A percentile compares a stretch with the other conserved stretches of the same genome.
Conservation (phyloP, 192 early-diverging fungal species). For the Mortierella alpina region DNA sequence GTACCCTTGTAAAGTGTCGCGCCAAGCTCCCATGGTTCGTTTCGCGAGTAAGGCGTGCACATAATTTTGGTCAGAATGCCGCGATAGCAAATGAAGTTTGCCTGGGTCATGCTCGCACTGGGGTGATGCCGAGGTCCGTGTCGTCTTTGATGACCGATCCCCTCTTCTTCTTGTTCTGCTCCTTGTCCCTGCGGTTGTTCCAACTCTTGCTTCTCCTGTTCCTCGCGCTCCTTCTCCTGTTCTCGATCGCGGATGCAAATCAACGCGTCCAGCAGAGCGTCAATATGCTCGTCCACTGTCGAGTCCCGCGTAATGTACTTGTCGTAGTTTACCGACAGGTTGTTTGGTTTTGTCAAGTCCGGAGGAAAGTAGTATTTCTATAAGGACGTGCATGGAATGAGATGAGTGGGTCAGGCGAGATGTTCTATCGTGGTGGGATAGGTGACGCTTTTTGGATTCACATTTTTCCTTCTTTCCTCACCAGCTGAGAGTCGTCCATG, state of each 20-base stretch:
- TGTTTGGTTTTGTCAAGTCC: constrained; percentile 52
- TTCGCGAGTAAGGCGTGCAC: constrained; percentile 77
- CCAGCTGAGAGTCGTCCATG: constrained; percentile 71
- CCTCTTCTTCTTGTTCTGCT: constrained; percentile 38
- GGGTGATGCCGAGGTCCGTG: background rate
- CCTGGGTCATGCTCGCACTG: constrained; percentile 15
- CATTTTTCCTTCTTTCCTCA: constrained; percentile 15
- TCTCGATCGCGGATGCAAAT: constrained; percentile 46
- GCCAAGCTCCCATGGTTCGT: constrained; percentile 87
- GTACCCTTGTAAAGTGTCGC: constrained; percentile 75
- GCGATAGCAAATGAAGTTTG: constrained; percentile 73
- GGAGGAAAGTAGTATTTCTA: constrained; percentile 70
- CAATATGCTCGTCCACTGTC: constrained; percentile 77
- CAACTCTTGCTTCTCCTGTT: constrained; percentile 1
- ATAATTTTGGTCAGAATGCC: constrained; percentile 93
- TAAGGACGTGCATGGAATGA: background rate
- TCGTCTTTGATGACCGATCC: background rate
- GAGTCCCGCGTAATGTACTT: constrained; percentile 73
- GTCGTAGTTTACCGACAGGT: constrained; percentile 76
- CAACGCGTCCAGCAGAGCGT: constrained; percentile 79
- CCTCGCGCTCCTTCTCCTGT: constrained; percentile 1
- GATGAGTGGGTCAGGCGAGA: background rate
- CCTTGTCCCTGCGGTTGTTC: constrained; percentile 15
- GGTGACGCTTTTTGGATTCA: background rate
- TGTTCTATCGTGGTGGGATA: background rate